Conservation (phyloP, 345 rosid genomes). For the Mangifera indica region DNA sequence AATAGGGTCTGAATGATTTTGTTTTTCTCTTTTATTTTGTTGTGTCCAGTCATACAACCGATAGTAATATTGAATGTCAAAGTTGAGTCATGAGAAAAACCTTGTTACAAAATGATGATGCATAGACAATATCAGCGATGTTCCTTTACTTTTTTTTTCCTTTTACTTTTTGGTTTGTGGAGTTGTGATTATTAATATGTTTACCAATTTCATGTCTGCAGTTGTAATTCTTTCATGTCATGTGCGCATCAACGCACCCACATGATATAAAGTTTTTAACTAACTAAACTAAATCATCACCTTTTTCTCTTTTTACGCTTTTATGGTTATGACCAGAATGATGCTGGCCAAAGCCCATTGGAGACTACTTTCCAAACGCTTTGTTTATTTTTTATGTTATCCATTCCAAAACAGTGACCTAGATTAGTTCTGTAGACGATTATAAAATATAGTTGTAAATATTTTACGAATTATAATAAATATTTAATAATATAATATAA, state of each 20-base stretch:
- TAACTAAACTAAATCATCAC: constrained; percentile 3
- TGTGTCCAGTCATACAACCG: constrained; percentile 40
- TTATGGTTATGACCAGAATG: constrained; percentile 8
- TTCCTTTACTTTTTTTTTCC: constrained; percentile 24
- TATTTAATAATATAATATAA: too few relatives aligned
- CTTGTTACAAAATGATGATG: constrained; percentile 39
- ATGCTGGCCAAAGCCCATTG: neutral
- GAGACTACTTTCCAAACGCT: neutral
- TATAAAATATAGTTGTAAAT: too few relatives aligned
- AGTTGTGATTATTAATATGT: constrained; percentile 12
- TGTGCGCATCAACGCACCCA: constrained; percentile 14
- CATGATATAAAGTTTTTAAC: constrained; percentile 20
- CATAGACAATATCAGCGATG: constrained; percentile 38
- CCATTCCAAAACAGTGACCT: neutral
- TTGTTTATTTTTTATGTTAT: neutral
- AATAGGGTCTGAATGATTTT: constrained; percentile 34
- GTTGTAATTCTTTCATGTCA: constrained; percentile 4
- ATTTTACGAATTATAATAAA: too few relatives aligned
- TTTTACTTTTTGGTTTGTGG: constrained; percentile 22
- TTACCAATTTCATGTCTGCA: constrained; percentile 9
- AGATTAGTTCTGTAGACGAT: too few relatives aligned
- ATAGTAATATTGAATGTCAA: constrained; percentile 29
- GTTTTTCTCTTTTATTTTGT: constrained; percentile 10
- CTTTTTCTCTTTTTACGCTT: neutral
- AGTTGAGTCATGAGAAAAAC: constrained; percentile 22